Evolutionary conservation across 306 rosid genomes (phyloP).

Genomic region (Vicia faba): DNA sequence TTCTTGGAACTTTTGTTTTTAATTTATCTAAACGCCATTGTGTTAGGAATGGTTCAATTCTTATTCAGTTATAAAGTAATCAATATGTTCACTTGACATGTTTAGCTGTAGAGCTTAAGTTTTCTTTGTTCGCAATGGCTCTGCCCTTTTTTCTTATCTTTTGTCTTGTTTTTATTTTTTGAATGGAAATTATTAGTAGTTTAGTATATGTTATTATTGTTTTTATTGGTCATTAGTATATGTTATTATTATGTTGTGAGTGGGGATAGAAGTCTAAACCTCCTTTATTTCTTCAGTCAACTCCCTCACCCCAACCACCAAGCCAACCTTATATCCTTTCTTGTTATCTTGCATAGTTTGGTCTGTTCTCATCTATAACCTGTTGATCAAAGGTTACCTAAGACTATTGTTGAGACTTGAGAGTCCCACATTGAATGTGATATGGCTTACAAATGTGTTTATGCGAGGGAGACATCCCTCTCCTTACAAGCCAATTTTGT

Average conservation of each 20-base stretch:
- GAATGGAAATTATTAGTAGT: too few species aligned
- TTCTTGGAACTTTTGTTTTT: neutral
- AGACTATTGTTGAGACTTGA: neutral
- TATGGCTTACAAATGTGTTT: neutral
- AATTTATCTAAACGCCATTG: constrained; percentile 1
- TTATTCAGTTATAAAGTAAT: constrained; percentile 12
- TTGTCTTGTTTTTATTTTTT: too few species aligned
- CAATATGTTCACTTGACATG: constrained; percentile 12
- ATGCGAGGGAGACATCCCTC: neutral
- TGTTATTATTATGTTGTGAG: too few species aligned
- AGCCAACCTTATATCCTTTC: neutral
- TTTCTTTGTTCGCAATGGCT: too few species aligned
- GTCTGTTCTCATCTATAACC: neutral
- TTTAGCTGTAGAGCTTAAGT: neutral
- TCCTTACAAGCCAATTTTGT: neutral
- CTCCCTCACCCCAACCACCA: too few species aligned
- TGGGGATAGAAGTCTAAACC: too few species aligned
- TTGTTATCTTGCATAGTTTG: neutral
- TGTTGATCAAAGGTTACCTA: neutral
- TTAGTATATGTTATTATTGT: too few species aligned
- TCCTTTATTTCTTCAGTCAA: too few species aligned
- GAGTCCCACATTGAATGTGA: neutral
- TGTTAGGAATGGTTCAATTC: constrained; percentile 21
- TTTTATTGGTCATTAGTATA: too few species aligned
- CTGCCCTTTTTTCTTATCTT: neutral